A percentile compares a stretch with the other conserved stretches of the same genome.
phyloP scores from a whole-genome alignment of 306 rosid species.

The Rosa persica region DNA sequence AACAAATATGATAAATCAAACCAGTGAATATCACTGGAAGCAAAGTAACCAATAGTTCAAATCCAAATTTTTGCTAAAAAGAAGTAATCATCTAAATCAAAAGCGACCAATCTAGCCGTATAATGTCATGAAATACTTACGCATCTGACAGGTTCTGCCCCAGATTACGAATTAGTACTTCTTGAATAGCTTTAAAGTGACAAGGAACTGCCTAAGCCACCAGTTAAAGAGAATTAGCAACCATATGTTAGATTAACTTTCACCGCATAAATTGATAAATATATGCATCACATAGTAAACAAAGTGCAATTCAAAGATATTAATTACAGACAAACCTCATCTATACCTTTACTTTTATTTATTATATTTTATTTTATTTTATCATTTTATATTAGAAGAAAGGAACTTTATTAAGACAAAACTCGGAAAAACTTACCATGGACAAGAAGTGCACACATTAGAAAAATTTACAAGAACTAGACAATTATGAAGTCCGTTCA shows the following conservation, averaged over 20 bases:
- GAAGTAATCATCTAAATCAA: neutral
- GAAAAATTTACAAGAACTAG: neutral
- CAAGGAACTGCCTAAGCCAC: slow-evolving; percentile 73
- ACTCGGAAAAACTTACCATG: neutral
- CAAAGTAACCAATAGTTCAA: neutral
- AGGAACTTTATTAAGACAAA: neutral
- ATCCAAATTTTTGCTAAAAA: neutral
- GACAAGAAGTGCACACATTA: neutral
- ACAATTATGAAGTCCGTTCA: neutral
- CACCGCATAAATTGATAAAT: neutral
- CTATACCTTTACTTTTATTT: neutral
- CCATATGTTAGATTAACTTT: slow-evolving; percentile 16
- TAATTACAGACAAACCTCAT: neutral
- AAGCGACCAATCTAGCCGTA: neutral
- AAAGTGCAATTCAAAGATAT: neutral
- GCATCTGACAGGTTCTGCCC: slow-evolving; percentile 61
- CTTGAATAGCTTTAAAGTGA: slow-evolving; percentile 55
- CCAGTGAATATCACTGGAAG: neutral
- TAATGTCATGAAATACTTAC: slow-evolving; percentile 42
- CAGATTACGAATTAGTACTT: slow-evolving; percentile 53
- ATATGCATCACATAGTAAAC: neutral
- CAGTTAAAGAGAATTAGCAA: slow-evolving; percentile 32
- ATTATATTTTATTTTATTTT: neutral
- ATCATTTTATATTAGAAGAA: neutral
- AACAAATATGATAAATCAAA: neutral